Conservation (phyloP, 169 alveolate species). For the Plasmodium sp. region DNA sequence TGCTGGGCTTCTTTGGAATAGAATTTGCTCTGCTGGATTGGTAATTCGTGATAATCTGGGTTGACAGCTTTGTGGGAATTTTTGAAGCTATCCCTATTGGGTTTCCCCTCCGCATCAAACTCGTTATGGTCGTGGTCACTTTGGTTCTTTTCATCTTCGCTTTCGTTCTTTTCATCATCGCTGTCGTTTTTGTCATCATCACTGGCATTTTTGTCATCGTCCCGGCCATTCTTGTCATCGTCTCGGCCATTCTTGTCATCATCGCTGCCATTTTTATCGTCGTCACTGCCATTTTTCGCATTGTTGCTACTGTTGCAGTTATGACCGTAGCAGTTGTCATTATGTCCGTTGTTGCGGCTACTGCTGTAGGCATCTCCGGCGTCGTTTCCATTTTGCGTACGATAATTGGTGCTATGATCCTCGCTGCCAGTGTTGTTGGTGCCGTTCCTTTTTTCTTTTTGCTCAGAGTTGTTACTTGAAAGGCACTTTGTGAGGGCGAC, state of each 20-base stretch:
- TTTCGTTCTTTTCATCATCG: background rate
- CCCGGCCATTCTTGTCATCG: background rate
- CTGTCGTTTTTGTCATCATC: background rate
- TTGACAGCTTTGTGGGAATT: background rate
- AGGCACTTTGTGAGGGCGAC: background rate
- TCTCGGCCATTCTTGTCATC: background rate
- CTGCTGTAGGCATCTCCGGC: background rate
- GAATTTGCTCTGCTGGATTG: background rate
- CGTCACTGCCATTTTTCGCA: background rate
- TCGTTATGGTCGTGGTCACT: background rate
- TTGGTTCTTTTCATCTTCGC: background rate
- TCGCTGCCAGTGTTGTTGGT: background rate
- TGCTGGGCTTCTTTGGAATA: background rate
- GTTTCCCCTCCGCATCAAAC: background rate
- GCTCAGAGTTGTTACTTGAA: background rate
- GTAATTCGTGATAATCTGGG: background rate
- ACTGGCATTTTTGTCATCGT: background rate
- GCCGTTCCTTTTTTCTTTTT: background rate
- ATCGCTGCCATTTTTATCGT: background rate
- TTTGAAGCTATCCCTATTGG: background rate
- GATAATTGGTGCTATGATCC: background rate
- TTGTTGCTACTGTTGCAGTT: background rate
- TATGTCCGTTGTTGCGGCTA: background rate
- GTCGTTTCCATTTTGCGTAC: background rate
- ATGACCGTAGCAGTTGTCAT: background rate